Conservation (phyloP, 345 rosid genomes). For the Dipteronia sinensis region DNA sequence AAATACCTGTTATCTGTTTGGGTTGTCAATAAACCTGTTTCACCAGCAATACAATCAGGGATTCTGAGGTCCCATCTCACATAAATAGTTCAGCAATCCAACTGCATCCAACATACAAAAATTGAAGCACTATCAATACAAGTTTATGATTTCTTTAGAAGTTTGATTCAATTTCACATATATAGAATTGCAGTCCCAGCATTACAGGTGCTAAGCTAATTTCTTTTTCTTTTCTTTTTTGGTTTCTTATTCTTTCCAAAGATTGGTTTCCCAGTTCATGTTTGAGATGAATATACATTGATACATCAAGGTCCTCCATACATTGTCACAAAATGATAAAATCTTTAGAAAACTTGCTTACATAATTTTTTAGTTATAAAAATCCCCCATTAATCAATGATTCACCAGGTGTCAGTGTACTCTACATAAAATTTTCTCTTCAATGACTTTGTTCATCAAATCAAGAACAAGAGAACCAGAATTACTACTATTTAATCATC, state of each 20-base stretch:
- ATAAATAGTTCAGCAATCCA: conserved; percentile 7
- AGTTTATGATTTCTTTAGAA: background rate
- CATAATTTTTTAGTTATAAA: background rate
- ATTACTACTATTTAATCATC: background rate
- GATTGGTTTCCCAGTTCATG: background rate
- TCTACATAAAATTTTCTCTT: background rate
- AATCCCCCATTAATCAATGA: background rate
- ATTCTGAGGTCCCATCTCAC: background rate
- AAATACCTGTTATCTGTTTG: background rate
- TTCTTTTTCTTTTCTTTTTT: background rate
- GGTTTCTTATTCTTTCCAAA: background rate
- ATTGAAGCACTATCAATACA: conserved; percentile 1
- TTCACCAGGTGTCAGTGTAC: background rate
- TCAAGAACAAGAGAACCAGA: conserved; percentile 8
- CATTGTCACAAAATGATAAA: background rate
- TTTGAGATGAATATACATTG: background rate
- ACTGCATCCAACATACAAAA: conserved; percentile 13
- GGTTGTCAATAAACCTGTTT: background rate
- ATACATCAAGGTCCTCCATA: background rate
- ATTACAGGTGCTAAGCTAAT: background rate
- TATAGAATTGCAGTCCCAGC: background rate
- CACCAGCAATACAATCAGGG: conserved; percentile 5
- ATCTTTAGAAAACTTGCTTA: background rate
- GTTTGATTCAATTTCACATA: background rate
- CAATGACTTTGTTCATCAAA: conserved; percentile 9